These are phyloP conservation scores for Ceratobasidium sp. DNA, from an alignment of 1,284 basidiomycete genomes.

Conservation along the genomic window DNA sequence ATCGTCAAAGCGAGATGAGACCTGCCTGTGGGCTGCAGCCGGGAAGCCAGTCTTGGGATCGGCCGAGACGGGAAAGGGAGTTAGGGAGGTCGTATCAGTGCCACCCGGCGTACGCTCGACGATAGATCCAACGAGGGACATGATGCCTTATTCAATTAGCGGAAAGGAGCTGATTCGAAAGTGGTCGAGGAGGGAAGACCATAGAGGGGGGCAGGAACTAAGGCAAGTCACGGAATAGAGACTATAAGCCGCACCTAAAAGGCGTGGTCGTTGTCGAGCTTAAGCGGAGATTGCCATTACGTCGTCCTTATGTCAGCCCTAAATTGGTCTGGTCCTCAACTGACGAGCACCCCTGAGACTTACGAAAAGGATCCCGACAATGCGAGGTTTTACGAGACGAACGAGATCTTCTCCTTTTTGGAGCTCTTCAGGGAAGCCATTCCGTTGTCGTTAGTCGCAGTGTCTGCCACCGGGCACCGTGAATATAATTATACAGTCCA, in stretches of 20 bases:
- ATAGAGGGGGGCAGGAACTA: no score
- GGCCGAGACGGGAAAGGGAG: conserved; percentile 32
- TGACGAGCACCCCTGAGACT: no score
- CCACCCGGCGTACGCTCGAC: conserved; percentile 33
- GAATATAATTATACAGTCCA: no score
- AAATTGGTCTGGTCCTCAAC: no score
- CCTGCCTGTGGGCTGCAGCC: conserved; percentile 37
- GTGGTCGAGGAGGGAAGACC: neutral
- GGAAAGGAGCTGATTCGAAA: neutral
- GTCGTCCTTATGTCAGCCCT: neutral
- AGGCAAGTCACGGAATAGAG: no score
- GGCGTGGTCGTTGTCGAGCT: neutral
- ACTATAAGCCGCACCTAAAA: neutral
- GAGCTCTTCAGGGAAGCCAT: no score
- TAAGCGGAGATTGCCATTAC: neutral
- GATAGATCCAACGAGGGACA: conserved; percentile 37
- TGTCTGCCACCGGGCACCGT: no score
- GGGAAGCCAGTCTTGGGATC: conserved; percentile 41
- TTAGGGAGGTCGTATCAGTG: conserved; percentile 19
- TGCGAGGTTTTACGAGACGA: no score
- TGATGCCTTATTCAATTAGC: neutral
- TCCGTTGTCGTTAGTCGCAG: no score
- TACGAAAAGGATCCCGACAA: no score
- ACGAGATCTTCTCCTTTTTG: no score
- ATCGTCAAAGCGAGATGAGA: neutral